These are phyloP conservation scores for Candolleomyces eurysporus DNA, from an alignment of 768 basidiomycete species.

Conservation along the genomic window DNA sequence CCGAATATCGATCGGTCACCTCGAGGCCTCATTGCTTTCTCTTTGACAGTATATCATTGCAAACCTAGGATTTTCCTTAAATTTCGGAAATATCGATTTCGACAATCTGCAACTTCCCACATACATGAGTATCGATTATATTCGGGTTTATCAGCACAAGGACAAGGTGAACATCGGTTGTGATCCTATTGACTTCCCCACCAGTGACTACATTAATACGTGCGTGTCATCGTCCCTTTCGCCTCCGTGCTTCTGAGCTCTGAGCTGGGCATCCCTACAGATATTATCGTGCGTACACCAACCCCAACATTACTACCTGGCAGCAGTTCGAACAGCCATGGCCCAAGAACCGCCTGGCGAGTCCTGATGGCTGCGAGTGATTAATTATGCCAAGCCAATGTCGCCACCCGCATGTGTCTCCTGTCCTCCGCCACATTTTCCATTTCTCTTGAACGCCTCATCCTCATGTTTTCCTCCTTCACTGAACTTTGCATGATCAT, in stretches of 20 bases:
- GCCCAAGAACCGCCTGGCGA: conserved; percentile 34
- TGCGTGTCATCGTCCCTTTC: conserved; percentile 28
- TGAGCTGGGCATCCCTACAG: conserved; percentile 13
- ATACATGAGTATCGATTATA: conserved; percentile 73
- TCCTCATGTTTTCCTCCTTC: background rate
- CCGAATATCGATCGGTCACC: no score
- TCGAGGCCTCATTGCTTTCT: background rate
- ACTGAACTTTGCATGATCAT: background rate
- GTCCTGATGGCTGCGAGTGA: background rate
- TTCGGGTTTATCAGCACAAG: conserved; percentile 68
- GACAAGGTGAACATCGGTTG: conserved; percentile 55
- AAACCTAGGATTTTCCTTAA: conserved; percentile 76
- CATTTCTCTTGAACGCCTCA: background rate
- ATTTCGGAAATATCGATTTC: conserved; percentile 62
- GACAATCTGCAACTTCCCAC: conserved; percentile 50
- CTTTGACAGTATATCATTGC: conserved; percentile 41
- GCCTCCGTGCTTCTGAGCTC: background rate
- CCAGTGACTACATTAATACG: conserved; percentile 69
- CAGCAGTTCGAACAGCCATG: conserved; percentile 28
- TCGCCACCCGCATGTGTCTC: background rate
- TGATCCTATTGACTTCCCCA: conserved; percentile 72
- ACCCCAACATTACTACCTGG: conserved; percentile 40
- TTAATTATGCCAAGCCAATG: background rate
- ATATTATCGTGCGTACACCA: conserved; percentile 37
- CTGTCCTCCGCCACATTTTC: background rate